Base-by-base conservation (phyloP, 805 yeast species). In the Ogataea trehaloabstinens region DNA sequence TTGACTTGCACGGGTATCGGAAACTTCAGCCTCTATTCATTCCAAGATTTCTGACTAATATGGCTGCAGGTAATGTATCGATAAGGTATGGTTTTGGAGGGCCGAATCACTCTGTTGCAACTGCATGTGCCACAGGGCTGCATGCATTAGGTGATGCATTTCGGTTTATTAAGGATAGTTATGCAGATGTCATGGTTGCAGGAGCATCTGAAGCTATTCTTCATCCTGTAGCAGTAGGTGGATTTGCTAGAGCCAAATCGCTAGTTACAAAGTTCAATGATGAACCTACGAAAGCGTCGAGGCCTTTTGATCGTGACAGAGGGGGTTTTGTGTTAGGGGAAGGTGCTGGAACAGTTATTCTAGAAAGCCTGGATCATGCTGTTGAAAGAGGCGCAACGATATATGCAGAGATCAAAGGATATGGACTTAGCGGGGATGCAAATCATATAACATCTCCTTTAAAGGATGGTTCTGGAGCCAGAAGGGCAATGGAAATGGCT, bases 71-170 rank as follows among this genome's bases (percentile, higher is more conserved):
- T 3, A 80, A 88, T 44, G 77, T 93, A 5, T 83, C 96, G 5
- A 90, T 93, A 40, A 73, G 77, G 46, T 77, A 80, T 51, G 84
- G 85, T 1, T 66, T 89, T 28, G 68, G 74, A 51, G 99, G 99
- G 0, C 95, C 96, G 2, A 77, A 85, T 30, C 96, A 90, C 56
- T 69, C 95, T 0, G 93, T 80, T 0, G 76, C 95, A 2, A 89
- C 98, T 0, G 99, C 99, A 1, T 93, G 99, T 67, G 95, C 99
- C 4, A 89, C 99, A 0, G 99, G 99, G 0, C 76, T 84, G 20
- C 95, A 93, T 55, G 76, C 96, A 0, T 82, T 93, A 34, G 98
- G 98, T 3, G 99, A 93, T 57, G 97, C 96, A 0, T 76, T 71
- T 49, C 76, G 90, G 52, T 82, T 90, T 52, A 86, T 93, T 42